These are phyloP conservation scores for Cutaneotrichosporon cavernicola DNA, from an alignment of 1,284 basidiomycete genomes.

Conservation along the genomic window DNA sequence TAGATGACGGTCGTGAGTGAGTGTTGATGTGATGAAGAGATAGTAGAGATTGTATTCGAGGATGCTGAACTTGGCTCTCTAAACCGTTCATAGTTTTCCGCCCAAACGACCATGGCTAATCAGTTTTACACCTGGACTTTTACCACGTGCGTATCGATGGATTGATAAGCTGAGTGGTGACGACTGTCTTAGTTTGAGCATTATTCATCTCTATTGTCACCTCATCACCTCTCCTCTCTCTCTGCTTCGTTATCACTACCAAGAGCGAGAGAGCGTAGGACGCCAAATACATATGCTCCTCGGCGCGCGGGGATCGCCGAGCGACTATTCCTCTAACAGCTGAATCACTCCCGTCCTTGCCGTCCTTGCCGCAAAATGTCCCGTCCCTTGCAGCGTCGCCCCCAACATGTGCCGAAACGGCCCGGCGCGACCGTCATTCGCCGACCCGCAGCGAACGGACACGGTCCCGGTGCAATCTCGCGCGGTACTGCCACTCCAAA, in stretches of 20 bases:
- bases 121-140: background rate
- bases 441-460: background rate
- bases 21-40: too few relatives aligned
- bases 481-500: slow-evolving; percentile 14
- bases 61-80: too few relatives aligned
- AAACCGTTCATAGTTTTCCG: slow-evolving; percentile 6
- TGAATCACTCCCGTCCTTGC: background rate
- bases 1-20: background rate
- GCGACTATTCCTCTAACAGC: background rate
- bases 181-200: background rate
- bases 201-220: background rate
- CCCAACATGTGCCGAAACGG: slow-evolving; percentile 11
- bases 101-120: background rate
- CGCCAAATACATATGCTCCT: background rate
- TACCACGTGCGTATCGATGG: background rate
- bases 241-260: background rate
- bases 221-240: background rate
- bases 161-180: slow-evolving; percentile 1
- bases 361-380: background rate
- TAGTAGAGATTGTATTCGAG: too few relatives aligned
- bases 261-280: background rate
- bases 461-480: slow-evolving; percentile 16
- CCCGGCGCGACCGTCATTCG: slow-evolving; percentile 16
- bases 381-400: slow-evolving; percentile 9
- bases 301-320: background rate